These are phyloP conservation scores for Zygosaccharomyces pseudobailii DNA, from an alignment of 1,139 yeast species.

Conservation along the genomic window DNA sequence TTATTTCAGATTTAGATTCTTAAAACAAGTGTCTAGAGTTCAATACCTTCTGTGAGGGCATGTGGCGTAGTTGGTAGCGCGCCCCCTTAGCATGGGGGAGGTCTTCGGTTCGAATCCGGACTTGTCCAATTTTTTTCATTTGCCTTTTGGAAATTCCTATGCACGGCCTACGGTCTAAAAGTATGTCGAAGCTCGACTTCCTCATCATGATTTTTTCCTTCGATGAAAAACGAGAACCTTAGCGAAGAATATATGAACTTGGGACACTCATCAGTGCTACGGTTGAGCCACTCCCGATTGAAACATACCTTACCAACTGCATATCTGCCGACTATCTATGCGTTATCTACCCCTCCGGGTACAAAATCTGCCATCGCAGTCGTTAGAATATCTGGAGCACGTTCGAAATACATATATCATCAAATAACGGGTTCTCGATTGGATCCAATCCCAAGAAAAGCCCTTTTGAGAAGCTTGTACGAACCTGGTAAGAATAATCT, in stretches of 20 bases:
- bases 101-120: constrained; percentile 26
- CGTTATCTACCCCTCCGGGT: constrained; percentile 78
- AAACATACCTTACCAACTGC: constrained; percentile 5
- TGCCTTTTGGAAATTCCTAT: not conserved
- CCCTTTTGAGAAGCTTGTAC: constrained; percentile 53
- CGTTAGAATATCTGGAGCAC: constrained; percentile 74
- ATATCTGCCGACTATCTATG: constrained; percentile 65
- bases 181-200: too few species aligned
- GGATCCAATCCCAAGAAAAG: constrained; percentile 47
- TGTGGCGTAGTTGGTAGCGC: constrained; percentile 28
- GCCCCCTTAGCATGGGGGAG: constrained; percentile 27
- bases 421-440: constrained; percentile 41
- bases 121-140: constrained; percentile 20
- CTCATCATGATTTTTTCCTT: too few species aligned
- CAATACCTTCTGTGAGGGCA: too few species aligned
- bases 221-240: too few species aligned
- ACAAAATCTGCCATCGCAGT: constrained; percentile 79
- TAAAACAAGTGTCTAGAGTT: too few species aligned
- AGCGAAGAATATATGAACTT: not conserved
- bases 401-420: constrained; percentile 39
- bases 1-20: too few species aligned
- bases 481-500: constrained; percentile 40
- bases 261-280: not conserved
- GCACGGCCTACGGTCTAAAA: not conserved
- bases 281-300: not conserved